Evolutionary conservation across 208 protist species (phyloP), one percentile per base, ranked within the genome.

Genomic region (Leishmania major): DNA sequence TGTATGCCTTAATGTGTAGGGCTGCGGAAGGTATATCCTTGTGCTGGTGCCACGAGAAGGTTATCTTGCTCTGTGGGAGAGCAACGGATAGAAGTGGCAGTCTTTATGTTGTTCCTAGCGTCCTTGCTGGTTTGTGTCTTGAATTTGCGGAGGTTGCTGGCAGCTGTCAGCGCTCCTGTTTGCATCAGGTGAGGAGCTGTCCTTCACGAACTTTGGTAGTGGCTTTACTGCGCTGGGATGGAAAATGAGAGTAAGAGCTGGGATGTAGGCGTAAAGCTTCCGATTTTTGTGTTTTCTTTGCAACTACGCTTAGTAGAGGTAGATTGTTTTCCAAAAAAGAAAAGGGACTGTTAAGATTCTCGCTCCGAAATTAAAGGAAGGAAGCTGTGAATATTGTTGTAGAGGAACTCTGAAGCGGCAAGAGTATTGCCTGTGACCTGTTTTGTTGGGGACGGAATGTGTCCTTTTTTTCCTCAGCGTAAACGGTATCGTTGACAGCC

Each of bases 41-140:
- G 5, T 62, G 25, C 13, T 25, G 0, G n/a, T 8, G 7, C 7
- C 1, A 11, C 25, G 31, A n/a, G 11, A 25, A 1, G 0, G 25
- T 31, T 62, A 0, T 11, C 25, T 10, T 25, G 25, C 6, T 0
- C 6, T n/a, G 10, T 7, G 15, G 57, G 25, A 13, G 2, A 3
- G 0, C 19, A n/a, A n/a, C 25, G 57, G 57, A 15, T 31, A n/a
- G 15, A 31, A 7, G 57, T 25, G 0, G 25, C 25, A 62, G 25
- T 10, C 7, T 1, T 2, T 19, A 25, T 11, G n/a, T 8, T n/a
- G 1, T 62, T 0, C 0, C 31, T 3, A n/a, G 51, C 6, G 57
- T 62, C 8, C 57, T 62, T 11, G 57, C 51, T 55, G 8, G 1
- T 55, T 6, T 55, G 17, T 55, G 1, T 55, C 10, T 55, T n/a